phyloP scores from a whole-genome alignment of 2,329 filamentous ascomycete genomes.

The Chrysoporthe puriensis region DNA sequence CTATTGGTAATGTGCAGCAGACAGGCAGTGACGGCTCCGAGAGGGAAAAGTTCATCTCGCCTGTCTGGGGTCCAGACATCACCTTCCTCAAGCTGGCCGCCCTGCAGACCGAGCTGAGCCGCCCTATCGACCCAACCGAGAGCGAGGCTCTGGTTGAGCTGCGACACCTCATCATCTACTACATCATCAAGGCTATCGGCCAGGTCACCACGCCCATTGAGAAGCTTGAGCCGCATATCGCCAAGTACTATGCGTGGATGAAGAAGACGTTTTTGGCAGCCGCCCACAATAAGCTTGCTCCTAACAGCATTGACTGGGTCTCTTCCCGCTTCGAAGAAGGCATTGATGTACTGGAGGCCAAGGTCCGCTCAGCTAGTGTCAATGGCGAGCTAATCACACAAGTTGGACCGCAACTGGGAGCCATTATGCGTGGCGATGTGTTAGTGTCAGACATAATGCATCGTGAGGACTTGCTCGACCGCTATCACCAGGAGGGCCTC shows the following conservation, averaged over 20 bases:
- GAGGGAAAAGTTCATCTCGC: neutral
- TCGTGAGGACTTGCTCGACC: slow-evolving; percentile 39
- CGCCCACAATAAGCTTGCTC: neutral
- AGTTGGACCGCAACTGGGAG: slow-evolving; percentile 37
- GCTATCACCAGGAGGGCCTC: slow-evolving; percentile 38
- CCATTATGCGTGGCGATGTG: slow-evolving; percentile 38
- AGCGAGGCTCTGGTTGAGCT: slow-evolving; percentile 11
- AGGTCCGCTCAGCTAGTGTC: slow-evolving; percentile 26
- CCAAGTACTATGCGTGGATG: slow-evolving; percentile 17
- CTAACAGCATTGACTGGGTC: slow-evolving; percentile 12
- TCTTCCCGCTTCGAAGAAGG: slow-evolving; percentile 3
- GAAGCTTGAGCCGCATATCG: slow-evolving; percentile 5
- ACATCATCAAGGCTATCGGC: slow-evolving; percentile 1
- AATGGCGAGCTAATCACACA: slow-evolving; percentile 37
- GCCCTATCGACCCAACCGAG: neutral
- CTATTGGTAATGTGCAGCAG: neutral
- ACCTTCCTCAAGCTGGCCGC: neutral
- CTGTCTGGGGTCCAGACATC: slow-evolving; percentile 6
- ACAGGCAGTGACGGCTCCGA: neutral
- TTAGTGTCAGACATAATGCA: slow-evolving; percentile 40
- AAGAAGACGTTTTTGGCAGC: slow-evolving; percentile 1
- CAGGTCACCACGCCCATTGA: neutral
- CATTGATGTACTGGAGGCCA: slow-evolving; percentile 25
- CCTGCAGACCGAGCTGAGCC: slow-evolving; percentile 1
- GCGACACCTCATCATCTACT: slow-evolving; percentile 25